Conservation (phyloP, 768 basidiomycete genomes). For the Amanita muscaria region DNA sequence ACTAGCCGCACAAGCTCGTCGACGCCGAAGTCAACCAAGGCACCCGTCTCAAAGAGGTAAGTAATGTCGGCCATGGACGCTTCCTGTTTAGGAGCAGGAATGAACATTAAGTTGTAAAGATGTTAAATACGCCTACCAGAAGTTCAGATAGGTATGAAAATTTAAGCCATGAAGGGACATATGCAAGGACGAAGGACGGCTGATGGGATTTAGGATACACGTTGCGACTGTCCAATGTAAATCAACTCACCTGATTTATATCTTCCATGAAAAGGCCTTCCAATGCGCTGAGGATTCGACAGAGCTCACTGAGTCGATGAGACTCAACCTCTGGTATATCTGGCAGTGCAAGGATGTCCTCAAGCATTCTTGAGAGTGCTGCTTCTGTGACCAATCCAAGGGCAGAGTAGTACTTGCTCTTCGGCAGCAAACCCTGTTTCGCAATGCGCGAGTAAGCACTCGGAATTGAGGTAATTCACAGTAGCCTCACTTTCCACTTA, state of each 20-base stretch:
- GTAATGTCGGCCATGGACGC: slow-evolving; percentile 88
- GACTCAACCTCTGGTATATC: slow-evolving; percentile 91
- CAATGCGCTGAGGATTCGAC: slow-evolving; percentile 66
- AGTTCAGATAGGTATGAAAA: slow-evolving; percentile 92
- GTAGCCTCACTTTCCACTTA: slow-evolving; percentile 55
- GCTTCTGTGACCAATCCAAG: slow-evolving; percentile 66
- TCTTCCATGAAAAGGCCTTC: slow-evolving; percentile 76
- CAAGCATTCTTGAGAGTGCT: slow-evolving; percentile 56
- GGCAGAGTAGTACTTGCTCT: slow-evolving; percentile 61
- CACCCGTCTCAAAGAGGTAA: slow-evolving; percentile 86
- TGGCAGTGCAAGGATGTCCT: slow-evolving; percentile 62
- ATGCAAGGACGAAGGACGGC: slow-evolving; percentile 71
- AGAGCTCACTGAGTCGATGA: slow-evolving; percentile 72
- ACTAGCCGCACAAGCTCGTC: slow-evolving; percentile 79
- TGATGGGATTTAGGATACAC: no score
- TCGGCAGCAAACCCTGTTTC: slow-evolving; percentile 56
- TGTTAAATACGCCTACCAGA: slow-evolving; percentile 46
- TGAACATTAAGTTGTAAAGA: neutral
- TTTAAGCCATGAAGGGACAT: slow-evolving; percentile 92
- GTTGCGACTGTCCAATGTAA: no score
- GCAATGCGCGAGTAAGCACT: neutral
- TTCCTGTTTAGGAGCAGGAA: slow-evolving; percentile 41
- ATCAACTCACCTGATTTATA: slow-evolving; percentile 40
- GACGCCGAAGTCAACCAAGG: slow-evolving; percentile 81
- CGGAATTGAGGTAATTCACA: neutral